A percentile compares a stretch with the other conserved stretches of the same genome.
These are phyloP conservation scores for Lasiodiplodia citricola DNA, from an alignment of 2,329 filamentous ascomycete species.

Conservation along the genomic window DNA sequence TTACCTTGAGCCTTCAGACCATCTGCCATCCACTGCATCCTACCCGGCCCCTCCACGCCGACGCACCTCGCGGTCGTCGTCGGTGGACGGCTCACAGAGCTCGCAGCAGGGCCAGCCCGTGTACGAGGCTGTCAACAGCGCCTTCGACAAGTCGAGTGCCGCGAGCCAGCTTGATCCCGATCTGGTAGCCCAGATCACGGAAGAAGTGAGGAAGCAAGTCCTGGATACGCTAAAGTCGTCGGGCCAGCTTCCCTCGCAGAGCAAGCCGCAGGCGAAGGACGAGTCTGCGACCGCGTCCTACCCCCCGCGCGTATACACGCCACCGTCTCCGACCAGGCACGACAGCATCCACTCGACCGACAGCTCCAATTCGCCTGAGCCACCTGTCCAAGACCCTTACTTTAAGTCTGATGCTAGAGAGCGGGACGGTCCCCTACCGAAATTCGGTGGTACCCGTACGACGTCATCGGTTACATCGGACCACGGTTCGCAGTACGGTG, in stretches of 20 bases:
- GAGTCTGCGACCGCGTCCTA: slow-evolving; percentile 54
- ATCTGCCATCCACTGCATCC: slow-evolving; percentile 30
- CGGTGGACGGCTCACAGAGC: slow-evolving; percentile 39
- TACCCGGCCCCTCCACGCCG: slow-evolving; percentile 33
- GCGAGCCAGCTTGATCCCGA: slow-evolving; percentile 62
- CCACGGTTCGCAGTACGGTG: slow-evolving; percentile 20
- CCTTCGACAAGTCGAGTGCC: slow-evolving; percentile 58
- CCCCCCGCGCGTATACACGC: slow-evolving; percentile 58
- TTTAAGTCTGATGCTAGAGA: slow-evolving; percentile 3
- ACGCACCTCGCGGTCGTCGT: slow-evolving; percentile 38
- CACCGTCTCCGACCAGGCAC: slow-evolving; percentile 56
- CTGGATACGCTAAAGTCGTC: slow-evolving; percentile 53
- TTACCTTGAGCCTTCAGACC: slow-evolving; percentile 32
- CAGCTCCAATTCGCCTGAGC: slow-evolving; percentile 45
- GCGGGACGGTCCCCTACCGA: slow-evolving; percentile 35
- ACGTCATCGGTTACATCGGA: slow-evolving; percentile 23
- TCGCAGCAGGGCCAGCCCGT: slow-evolving; percentile 51
- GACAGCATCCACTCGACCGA: slow-evolving; percentile 36
- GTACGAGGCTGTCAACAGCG: slow-evolving; percentile 62
- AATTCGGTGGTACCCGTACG: slow-evolving; percentile 37
- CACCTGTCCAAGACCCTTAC: slow-evolving; percentile 19
- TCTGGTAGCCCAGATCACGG: slow-evolving; percentile 66
- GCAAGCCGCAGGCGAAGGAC: slow-evolving; percentile 35
- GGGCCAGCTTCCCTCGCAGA: slow-evolving; percentile 43
- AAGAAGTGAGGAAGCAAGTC: slow-evolving; percentile 57